Evolutionary conservation across 768 basidiomycete species (phyloP).

Genomic region (Suillus variegatus): DNA sequence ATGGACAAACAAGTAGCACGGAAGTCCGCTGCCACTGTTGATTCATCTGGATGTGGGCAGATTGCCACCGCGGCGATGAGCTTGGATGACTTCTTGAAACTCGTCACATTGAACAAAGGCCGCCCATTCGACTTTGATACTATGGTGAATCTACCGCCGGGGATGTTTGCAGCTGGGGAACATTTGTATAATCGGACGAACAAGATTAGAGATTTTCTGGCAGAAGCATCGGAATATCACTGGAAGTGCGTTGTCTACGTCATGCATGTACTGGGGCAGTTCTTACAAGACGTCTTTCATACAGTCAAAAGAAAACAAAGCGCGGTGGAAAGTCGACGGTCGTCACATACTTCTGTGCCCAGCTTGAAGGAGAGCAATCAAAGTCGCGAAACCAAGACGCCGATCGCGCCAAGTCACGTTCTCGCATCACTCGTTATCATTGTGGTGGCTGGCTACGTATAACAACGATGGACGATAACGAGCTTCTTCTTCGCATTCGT

Average conservation of each 20-base stretch:
- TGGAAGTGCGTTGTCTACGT: slow-evolving; percentile 31
- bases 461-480: slow-evolving; percentile 38
- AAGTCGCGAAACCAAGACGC: slow-evolving; percentile 34
- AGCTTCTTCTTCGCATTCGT: slow-evolving; percentile 34
- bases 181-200: slow-evolving; percentile 37
- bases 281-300: background rate
- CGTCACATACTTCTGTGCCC: slow-evolving; percentile 37
- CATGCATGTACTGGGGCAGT: background rate
- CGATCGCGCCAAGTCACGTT: slow-evolving; percentile 34
- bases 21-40: slow-evolving; percentile 31
- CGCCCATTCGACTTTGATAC: slow-evolving; percentile 36
- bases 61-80: slow-evolving; percentile 37
- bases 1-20: slow-evolving; percentile 37
- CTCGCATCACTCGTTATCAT: slow-evolving; percentile 35
- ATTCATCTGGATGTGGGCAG: slow-evolving; percentile 31
- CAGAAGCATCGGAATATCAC: slow-evolving; percentile 36
- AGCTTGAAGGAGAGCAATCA: slow-evolving; percentile 36
- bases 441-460: slow-evolving; percentile 37
- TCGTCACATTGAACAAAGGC: slow-evolving; percentile 33
- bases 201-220: slow-evolving; percentile 34
- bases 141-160: slow-evolving; percentile 34
- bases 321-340: slow-evolving; percentile 36
- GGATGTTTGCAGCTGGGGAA: slow-evolving; percentile 33
- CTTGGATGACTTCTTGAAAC: slow-evolving; percentile 34
- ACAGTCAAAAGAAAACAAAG: slow-evolving; percentile 36